Percentiles rank a stretch among this genome's conserved stretches.
Evolutionary conservation across 73 alveolate genomes (phyloP).

Genomic region (Loxodes magnus): DNA sequence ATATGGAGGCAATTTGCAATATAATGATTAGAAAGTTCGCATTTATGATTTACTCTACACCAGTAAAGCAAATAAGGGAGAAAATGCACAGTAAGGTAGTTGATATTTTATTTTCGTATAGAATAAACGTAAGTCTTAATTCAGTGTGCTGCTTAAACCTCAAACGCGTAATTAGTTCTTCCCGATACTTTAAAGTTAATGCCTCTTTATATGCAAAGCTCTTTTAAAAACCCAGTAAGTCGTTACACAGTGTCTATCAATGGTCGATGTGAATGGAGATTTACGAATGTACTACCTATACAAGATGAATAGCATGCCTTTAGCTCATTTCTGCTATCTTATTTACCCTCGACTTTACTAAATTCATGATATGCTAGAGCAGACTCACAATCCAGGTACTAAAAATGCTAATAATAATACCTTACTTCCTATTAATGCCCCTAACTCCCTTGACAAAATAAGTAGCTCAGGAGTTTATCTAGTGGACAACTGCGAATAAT

Average conservation of each 20-base stretch:
- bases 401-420: constrained; percentile 18
- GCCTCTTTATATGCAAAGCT: constrained; percentile 28
- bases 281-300: constrained; percentile 16
- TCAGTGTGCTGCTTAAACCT: too few relatives aligned
- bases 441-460: neutral
- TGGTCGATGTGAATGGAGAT: constrained; percentile 18
- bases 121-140: neutral
- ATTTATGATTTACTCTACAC: neutral
- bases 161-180: neutral
- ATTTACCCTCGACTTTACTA: constrained; percentile 35
- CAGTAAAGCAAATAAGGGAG: neutral
- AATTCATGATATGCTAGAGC: constrained; percentile 17
- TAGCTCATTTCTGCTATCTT: constrained; percentile 13
- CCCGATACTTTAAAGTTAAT: constrained; percentile 35
- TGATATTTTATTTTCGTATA: neutral
- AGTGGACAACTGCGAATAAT: constrained; percentile 35
- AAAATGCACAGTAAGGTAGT: neutral
- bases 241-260: too few relatives aligned
- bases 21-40: constrained; percentile 9
- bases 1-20: constrained; percentile 23
- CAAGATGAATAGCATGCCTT: constrained; percentile 19
- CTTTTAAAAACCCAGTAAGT: constrained; percentile 37
- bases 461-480: constrained; percentile 18
- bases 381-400: constrained; percentile 8
- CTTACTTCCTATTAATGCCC: constrained; percentile 23